phyloP scores from a whole-genome alignment of 768 basidiomycete genomes.

The Suillus clintonianus region DNA sequence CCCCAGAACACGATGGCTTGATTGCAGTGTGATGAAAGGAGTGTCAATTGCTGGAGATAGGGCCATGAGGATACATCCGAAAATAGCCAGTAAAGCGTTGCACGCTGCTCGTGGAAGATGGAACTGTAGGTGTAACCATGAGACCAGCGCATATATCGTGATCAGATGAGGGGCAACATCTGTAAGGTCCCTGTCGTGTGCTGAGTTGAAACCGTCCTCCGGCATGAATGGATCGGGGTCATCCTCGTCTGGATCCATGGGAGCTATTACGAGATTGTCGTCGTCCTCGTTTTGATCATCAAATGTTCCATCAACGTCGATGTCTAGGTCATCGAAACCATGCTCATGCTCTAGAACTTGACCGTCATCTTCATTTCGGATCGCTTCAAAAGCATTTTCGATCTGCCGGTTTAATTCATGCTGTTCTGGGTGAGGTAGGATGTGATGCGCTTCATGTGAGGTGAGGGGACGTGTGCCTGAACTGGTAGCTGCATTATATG shows the following conservation, averaged over 20 bases:
- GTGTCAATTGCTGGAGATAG: slow-evolving; percentile 9
- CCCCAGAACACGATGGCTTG: slow-evolving; percentile 15
- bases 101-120: slow-evolving; percentile 29
- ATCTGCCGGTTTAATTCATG: too few species aligned
- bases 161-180: slow-evolving; percentile 21
- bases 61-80: slow-evolving; percentile 15
- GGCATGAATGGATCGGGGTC: too few species aligned
- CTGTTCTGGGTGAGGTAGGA: too few species aligned
- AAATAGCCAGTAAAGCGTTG: slow-evolving; percentile 18
- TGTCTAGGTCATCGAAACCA: too few species aligned
- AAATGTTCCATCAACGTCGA: too few species aligned
- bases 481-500: not conserved
- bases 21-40: slow-evolving; percentile 20
- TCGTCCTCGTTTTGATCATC: too few species aligned
- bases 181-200: too few species aligned
- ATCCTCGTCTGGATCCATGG: too few species aligned
- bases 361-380: too few species aligned
- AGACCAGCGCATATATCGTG: slow-evolving; percentile 22
- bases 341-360: too few species aligned
- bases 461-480: not conserved
- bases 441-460: not conserved
- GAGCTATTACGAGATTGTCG: too few species aligned
- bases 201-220: not conserved
- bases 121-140: slow-evolving; percentile 30
- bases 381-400: too few species aligned